Percentiles rank a stretch among this genome's conserved stretches.
Evolutionary conservation across 768 basidiomycete species (phyloP).

Genomic region (Mycena kentingensis): DNA sequence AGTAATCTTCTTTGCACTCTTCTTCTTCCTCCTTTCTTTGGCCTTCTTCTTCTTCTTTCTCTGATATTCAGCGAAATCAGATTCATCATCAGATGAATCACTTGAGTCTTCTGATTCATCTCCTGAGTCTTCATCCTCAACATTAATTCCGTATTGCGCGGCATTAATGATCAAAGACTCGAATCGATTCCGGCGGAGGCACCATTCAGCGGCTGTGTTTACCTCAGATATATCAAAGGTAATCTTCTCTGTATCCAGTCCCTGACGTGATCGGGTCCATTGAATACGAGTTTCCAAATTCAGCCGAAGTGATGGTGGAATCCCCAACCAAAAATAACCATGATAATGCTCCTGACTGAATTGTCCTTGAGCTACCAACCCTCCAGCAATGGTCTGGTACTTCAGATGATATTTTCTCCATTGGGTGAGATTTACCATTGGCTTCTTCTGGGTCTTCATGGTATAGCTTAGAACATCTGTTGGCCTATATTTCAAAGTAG

Average conservation of each 20-base stretch:
- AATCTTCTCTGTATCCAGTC: not conserved
- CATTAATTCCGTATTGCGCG: not conserved
- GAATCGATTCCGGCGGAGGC: constrained; percentile 1
- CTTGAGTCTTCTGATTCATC: not conserved
- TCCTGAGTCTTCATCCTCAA: constrained; percentile 3
- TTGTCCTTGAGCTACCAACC: not conserved
- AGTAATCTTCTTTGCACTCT: not conserved
- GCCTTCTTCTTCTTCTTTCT: not conserved
- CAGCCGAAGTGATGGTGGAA: not conserved
- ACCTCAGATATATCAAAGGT: not conserved
- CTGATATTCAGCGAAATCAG: constrained; percentile 7
- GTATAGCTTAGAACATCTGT: not conserved
- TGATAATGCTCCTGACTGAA: not conserved
- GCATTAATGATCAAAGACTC: constrained; percentile 7
- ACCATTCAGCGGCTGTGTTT: constrained; percentile 6
- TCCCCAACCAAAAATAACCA: constrained; percentile 15
- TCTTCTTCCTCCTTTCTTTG: not conserved
- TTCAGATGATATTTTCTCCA: constrained; percentile 12
- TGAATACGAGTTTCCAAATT: not conserved
- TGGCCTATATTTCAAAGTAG: not conserved
- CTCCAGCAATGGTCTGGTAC: constrained; percentile 9
- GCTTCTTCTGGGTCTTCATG: not conserved
- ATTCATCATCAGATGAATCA: constrained; percentile 4
- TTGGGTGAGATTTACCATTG: not conserved
- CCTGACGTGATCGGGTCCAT: not conserved